Percentiles rank a stretch among this genome's conserved stretches.
phyloP scores from a whole-genome alignment of 306 rosid genomes.

The Cicer yamashitae region DNA sequence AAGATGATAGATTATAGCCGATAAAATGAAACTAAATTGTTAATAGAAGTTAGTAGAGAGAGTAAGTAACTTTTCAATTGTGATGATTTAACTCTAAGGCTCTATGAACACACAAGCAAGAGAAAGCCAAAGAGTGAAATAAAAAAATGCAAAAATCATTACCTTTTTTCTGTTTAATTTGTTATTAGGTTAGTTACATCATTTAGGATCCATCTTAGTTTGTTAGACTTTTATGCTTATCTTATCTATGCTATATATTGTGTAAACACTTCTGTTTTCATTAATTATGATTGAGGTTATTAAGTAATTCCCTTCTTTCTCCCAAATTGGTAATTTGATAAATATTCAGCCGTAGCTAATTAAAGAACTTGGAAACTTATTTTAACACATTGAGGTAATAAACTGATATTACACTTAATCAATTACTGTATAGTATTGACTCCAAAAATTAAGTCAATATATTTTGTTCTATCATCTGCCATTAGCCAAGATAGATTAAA shows the following conservation, averaged over 20 bases:
- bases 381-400: neutral
- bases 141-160: neutral
- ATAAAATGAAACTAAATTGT: neutral
- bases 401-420: neutral
- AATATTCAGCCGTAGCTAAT: too few species aligned
- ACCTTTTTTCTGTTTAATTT: too few species aligned
- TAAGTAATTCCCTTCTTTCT: too few species aligned
- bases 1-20: neutral
- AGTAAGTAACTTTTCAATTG: neutral
- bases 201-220: too few species aligned
- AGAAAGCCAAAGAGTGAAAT: too few species aligned
- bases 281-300: too few species aligned
- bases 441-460: slow-evolving; percentile 7
- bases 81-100: neutral
- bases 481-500: slow-evolving; percentile 7
- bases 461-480: neutral
- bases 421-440: neutral
- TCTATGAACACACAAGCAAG: neutral
- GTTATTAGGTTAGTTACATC: too few species aligned
- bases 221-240: too few species aligned
- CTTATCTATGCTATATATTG: too few species aligned
- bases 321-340: too few species aligned
- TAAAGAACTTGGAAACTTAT: neutral
- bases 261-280: too few species aligned
- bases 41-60: neutral